phyloP scores from a whole-genome alignment of 768 basidiomycete species.

The Cystoderma amianthinum region DNA sequence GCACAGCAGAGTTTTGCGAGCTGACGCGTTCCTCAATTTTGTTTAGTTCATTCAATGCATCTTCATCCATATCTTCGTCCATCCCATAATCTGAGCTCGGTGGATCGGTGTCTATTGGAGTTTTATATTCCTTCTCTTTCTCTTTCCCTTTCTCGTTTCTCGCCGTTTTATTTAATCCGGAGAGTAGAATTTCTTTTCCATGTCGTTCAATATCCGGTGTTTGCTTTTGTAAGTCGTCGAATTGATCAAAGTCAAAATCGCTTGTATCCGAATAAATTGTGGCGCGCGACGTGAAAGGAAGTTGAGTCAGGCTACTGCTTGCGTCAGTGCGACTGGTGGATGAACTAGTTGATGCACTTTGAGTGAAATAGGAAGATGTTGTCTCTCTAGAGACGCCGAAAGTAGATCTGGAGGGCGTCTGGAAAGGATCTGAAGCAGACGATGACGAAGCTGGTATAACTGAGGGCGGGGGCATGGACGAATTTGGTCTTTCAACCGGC shows the following conservation, averaged over 20 bases:
- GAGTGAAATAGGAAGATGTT: constrained; percentile 11
- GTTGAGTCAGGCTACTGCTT: constrained; percentile 7
- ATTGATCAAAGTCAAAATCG: constrained; percentile 20
- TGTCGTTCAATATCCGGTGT: too few species aligned
- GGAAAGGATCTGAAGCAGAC: constrained; percentile 1
- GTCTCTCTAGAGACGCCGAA: neutral
- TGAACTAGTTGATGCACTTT: neutral
- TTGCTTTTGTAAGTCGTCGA: constrained; percentile 9
- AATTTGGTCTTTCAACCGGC: neutral
- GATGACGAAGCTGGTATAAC: neutral
- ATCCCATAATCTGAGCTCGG: constrained; percentile 15
- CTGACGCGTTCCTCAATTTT: constrained; percentile 14
- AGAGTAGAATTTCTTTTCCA: too few species aligned
- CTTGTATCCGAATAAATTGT: neutral
- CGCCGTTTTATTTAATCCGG: too few species aligned
- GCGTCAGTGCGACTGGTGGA: too few species aligned
- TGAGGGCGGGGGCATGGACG: neutral
- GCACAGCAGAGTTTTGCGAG: too few species aligned
- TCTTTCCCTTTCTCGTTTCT: too few species aligned
- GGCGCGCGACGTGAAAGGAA: constrained; percentile 9
- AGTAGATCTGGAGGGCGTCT: neutral
- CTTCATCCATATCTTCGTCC: constrained; percentile 11
- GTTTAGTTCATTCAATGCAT: constrained; percentile 18
- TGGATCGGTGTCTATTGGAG: too few species aligned
- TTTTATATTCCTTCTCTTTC: too few species aligned